Base-by-base conservation (phyloP, 371 early-diverging fungal genomes). In the Capillidium rhysosporum region DNA sequence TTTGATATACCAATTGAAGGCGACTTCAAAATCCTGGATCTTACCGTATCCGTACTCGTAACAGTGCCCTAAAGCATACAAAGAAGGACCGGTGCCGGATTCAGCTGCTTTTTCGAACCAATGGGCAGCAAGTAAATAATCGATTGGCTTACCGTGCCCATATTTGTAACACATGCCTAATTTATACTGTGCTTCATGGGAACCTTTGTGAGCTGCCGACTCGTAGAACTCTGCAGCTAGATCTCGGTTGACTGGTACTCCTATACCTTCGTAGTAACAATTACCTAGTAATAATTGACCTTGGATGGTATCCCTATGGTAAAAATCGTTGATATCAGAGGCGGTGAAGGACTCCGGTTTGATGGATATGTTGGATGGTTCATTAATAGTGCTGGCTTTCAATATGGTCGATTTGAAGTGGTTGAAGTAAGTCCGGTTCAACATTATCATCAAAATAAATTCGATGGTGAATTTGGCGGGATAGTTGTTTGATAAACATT, bases 41-140 rank as follows among this genome's bases (percentile, higher is more conserved):
- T 77, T 75, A 5, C 85, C 85, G 38, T 77, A 60, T n/a, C 88
- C 90, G 49, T 82, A 76, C 62, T 88, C 86, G 61, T 82, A 84
- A 58, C 84, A 82, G 63, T 82, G 76, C 10, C 82, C 88, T 40
- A 86, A 64, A 63, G 86, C 85, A 63, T 80, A 82, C 58, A 84
- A 77, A 10, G 83, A 77, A 2, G 82, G 84, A 0, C 75, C 66
- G 38, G 75, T 72, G 25, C 72, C 72, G 25, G 66, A 64, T 29
- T 65, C 68, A 0, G 84, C 80, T 3, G 79, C 72, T 7, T 65
- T 64, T 40, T 63, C 57, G 59, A 80, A 86, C 78, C 77, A 82
- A 46, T 71, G 65, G 49, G 82, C 66, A 18, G 82, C 81, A 57
- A 69, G 59, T 25, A 60, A 61, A 38, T 78, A 71, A 57, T 83